Evolutionary conservation across 345 rosid genomes (phyloP).

Genomic region (Raphanus raphanistrum): DNA sequence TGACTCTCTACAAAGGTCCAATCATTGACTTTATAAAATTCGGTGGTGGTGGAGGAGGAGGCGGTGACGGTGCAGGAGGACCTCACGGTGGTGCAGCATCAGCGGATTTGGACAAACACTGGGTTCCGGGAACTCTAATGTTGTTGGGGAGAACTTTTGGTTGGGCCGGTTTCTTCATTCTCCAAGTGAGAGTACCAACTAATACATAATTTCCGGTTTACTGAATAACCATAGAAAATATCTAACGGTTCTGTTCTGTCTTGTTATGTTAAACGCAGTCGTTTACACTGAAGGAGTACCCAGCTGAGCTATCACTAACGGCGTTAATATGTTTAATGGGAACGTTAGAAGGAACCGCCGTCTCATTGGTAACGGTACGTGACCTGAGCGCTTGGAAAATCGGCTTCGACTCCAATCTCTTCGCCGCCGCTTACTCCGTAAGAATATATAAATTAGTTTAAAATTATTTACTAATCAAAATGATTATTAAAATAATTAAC

Average conservation of each 20-base stretch:
- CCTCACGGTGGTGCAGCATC: constrained; percentile 36
- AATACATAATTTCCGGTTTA: constrained; percentile 21
- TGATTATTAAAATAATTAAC: neutral
- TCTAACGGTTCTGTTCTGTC: constrained; percentile 2
- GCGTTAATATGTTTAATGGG: constrained; percentile 81
- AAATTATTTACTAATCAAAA: neutral
- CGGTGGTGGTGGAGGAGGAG: constrained; percentile 38
- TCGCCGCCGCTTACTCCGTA: constrained; percentile 82
- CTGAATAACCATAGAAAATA: neutral
- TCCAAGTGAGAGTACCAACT: constrained; percentile 60
- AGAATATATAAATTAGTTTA: constrained; percentile 21
- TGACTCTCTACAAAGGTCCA: constrained; percentile 95
- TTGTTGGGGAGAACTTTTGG: constrained; percentile 58
- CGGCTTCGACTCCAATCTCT: constrained; percentile 73
- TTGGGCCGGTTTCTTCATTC: constrained; percentile 86
- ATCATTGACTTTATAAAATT: constrained; percentile 50
- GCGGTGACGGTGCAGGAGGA: constrained; percentile 36
- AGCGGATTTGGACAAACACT: constrained; percentile 47
- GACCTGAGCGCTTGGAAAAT: constrained; percentile 75
- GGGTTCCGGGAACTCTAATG: constrained; percentile 71
- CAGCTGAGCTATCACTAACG: constrained; percentile 84
- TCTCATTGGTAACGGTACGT: constrained; percentile 66
- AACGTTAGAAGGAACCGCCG: constrained; percentile 60
- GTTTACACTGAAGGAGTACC: constrained; percentile 74
- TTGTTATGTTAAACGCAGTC: constrained; percentile 46